phyloP scores from a whole-genome alignment of 352 stramenopile species.

The Globisporangium takayamanum region DNA sequence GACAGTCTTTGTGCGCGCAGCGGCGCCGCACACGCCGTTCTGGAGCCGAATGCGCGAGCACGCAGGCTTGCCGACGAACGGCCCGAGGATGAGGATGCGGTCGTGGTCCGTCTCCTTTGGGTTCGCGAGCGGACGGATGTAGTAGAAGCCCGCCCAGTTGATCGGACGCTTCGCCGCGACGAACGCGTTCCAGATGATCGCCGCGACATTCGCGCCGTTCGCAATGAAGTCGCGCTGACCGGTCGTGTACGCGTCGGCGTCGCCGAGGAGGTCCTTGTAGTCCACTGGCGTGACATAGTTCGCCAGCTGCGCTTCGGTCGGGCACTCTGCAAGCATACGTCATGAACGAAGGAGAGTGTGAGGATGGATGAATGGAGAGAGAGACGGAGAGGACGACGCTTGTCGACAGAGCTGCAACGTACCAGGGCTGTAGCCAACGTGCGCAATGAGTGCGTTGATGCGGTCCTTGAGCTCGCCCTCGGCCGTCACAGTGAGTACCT shows the following conservation, averaged over 20 bases:
- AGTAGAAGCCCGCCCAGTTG: conserved; percentile 85
- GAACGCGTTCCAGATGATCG: conserved; percentile 82
- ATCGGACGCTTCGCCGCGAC: conserved; percentile 45
- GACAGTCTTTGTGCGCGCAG: conserved; percentile 53
- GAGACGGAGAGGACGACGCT: background rate
- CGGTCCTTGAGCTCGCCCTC: conserved; percentile 40
- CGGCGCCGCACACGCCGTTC: conserved; percentile 63
- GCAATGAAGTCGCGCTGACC: conserved; percentile 72
- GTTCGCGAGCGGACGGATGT: conserved; percentile 53
- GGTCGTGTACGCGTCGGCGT: conserved; percentile 57
- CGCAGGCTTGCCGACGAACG: conserved; percentile 78
- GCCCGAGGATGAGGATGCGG: conserved; percentile 65
- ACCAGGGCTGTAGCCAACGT: conserved; percentile 60
- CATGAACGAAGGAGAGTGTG: background rate
- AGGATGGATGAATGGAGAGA: background rate
- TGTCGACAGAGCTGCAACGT: conserved; percentile 4
- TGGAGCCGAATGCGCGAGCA: conserved; percentile 77
- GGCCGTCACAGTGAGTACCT: conserved; percentile 31
- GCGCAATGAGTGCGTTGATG: conserved; percentile 38
- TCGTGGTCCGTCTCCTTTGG: conserved; percentile 45
- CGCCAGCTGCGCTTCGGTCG: conserved; percentile 33
- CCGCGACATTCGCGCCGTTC: conserved; percentile 73
- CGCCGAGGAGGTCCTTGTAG: conserved; percentile 48
- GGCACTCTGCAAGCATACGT: conserved; percentile 27
- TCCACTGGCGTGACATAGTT: conserved; percentile 62